phyloP scores from a whole-genome alignment of 2,329 filamentous ascomycete genomes.

The Aspergillus fischeri region DNA sequence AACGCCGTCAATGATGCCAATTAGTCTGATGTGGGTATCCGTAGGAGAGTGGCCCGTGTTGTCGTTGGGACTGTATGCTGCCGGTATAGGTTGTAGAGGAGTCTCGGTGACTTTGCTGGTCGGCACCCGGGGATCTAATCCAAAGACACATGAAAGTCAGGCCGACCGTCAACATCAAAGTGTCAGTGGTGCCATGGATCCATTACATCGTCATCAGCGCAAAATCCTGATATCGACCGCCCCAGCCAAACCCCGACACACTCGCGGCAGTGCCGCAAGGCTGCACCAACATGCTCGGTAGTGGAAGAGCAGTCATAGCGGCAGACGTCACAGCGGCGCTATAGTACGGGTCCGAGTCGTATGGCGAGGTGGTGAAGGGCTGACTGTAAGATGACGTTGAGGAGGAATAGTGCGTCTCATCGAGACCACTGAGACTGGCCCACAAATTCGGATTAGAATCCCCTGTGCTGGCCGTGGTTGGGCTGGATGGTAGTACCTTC shows the following conservation, averaged over 20 bases:
- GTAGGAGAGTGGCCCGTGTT: slow-evolving; percentile 33
- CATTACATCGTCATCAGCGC: slow-evolving; percentile 70
- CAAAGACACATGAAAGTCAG: slow-evolving; percentile 22
- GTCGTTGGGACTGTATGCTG: slow-evolving; percentile 36
- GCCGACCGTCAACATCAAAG: slow-evolving; percentile 23
- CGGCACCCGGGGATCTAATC: slow-evolving; percentile 18
- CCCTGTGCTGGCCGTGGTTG: slow-evolving; percentile 66
- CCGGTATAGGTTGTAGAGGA: slow-evolving; percentile 32
- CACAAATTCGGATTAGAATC: slow-evolving; percentile 72
- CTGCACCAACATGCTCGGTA: slow-evolving; percentile 81
- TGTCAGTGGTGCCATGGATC: slow-evolving; percentile 28
- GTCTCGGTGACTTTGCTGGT: slow-evolving; percentile 12
- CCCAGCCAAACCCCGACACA: slow-evolving; percentile 77
- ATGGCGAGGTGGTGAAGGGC: slow-evolving; percentile 66
- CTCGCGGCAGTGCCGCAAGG: slow-evolving; percentile 76
- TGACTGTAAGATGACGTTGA: slow-evolving; percentile 77
- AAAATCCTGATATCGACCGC: slow-evolving; percentile 76
- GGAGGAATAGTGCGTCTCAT: slow-evolving; percentile 69
- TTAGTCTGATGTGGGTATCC: slow-evolving; percentile 40
- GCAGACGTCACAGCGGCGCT: slow-evolving; percentile 71
- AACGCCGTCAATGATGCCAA: slow-evolving; percentile 55
- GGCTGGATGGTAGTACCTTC: slow-evolving; percentile 87
- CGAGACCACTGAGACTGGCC: slow-evolving; percentile 67
- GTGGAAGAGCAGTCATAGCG: slow-evolving; percentile 69
- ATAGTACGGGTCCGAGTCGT: slow-evolving; percentile 64